These are phyloP conservation scores for Stereum hirsutum DNA, from an alignment of 1,284 basidiomycete genomes.

Conservation along the genomic window DNA sequence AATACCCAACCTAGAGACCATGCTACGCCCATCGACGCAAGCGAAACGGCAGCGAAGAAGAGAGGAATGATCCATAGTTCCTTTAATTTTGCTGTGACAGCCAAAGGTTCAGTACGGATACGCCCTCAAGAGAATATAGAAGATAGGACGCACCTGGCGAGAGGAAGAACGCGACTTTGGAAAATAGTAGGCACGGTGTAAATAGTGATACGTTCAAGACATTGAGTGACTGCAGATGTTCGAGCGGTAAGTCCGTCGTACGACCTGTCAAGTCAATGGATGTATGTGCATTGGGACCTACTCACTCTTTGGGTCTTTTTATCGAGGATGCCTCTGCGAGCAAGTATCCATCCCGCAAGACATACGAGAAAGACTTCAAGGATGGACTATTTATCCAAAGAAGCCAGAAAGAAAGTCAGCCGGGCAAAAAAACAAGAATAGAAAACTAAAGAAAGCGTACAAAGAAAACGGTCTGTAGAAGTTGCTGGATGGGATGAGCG, in stretches of 20 bases:
- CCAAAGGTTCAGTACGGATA: not conserved
- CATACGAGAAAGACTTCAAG: constrained; percentile 85
- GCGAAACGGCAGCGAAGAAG: constrained; percentile 65
- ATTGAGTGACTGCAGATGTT: constrained; percentile 55
- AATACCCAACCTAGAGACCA: constrained; percentile 40
- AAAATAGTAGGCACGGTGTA: constrained; percentile 88
- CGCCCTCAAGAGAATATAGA: not conserved
- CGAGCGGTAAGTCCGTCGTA: not conserved
- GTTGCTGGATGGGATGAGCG: too few species aligned
- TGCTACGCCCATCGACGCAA: constrained; percentile 49
- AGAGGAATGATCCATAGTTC: constrained; percentile 92
- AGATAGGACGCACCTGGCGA: constrained; percentile 42
- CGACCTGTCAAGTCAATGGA: not conserved
- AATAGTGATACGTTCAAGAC: constrained; percentile 81
- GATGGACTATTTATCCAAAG: too few species aligned
- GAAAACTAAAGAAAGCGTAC: too few species aligned
- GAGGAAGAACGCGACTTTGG: constrained; percentile 83
- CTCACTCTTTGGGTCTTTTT: constrained; percentile 81
- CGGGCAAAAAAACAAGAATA: too few species aligned
- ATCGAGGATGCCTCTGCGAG: constrained; percentile 74
- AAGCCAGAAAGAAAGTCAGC: too few species aligned
- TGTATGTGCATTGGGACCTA: constrained; percentile 9
- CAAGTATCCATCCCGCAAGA: constrained; percentile 79
- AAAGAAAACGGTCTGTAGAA: too few species aligned
- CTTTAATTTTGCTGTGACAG: constrained; percentile 55